Conservation (phyloP, 352 stramenopile genomes). For the Thalassiosira exigua region DNA sequence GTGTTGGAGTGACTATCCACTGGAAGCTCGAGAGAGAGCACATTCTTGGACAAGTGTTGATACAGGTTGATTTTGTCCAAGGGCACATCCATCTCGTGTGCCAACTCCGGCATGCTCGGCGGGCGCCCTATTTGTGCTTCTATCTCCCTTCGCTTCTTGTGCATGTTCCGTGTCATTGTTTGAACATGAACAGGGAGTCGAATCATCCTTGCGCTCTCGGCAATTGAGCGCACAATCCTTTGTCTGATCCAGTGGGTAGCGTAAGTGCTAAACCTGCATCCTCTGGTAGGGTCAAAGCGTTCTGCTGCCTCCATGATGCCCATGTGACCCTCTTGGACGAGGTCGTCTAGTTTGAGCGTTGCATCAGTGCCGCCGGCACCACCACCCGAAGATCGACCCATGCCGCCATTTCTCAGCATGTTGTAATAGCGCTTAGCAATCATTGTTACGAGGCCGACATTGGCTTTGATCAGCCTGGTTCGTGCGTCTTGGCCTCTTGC, state of each 20-base stretch:
- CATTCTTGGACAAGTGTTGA: conserved; percentile 62
- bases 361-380: conserved; percentile 65
- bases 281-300: conserved; percentile 72
- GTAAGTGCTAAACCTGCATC: conserved; percentile 81
- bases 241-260: conserved; percentile 81
- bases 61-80: conserved; percentile 75
- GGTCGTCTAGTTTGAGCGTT: conserved; percentile 76
- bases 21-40: conserved; percentile 74
- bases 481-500: conserved; percentile 66
- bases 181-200: conserved; percentile 79
- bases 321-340: conserved; percentile 83
- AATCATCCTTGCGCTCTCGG: conserved; percentile 73
- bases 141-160: conserved; percentile 69
- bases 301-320: conserved; percentile 83
- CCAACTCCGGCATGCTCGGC: conserved; percentile 68
- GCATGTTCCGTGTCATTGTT: conserved; percentile 67
- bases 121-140: conserved; percentile 56
- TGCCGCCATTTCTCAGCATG: conserved; percentile 49
- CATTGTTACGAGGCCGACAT: conserved; percentile 76
- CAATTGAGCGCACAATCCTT: conserved; percentile 73
- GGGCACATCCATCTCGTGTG: conserved; percentile 68
- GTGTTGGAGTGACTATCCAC: conserved; percentile 50
- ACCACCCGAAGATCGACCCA: conserved; percentile 26
- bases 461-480: conserved; percentile 65
- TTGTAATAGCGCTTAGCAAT: conserved; percentile 76